These are phyloP conservation scores for Sporothrix mexicana DNA, from an alignment of 2,329 filamentous ascomycete genomes.

Conservation along the genomic window DNA sequence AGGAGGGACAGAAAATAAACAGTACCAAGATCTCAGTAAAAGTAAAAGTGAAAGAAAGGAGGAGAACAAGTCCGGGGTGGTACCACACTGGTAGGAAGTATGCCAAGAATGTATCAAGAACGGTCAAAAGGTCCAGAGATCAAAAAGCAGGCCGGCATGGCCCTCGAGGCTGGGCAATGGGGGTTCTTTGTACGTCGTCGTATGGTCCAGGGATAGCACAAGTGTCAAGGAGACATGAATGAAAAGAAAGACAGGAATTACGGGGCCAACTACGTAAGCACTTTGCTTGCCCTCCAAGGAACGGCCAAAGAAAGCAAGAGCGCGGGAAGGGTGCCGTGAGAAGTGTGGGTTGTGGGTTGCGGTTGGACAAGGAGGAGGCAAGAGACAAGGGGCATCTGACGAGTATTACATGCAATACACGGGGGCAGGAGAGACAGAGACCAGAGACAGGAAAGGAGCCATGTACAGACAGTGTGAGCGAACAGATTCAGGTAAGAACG, in stretches of 20 bases:
- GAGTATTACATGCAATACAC: too few relatives aligned
- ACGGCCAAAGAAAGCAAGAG: slow-evolving; percentile 6
- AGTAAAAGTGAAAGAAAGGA: not conserved
- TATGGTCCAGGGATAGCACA: slow-evolving; percentile 7
- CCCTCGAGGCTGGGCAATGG: slow-evolving; percentile 26
- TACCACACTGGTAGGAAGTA: not conserved
- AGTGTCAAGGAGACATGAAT: not conserved
- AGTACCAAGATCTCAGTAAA: too few relatives aligned
- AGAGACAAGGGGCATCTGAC: too few relatives aligned
- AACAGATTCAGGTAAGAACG: not conserved
- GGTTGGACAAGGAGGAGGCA: not conserved
- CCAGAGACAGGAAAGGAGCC: too few relatives aligned
- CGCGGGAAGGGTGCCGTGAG: not conserved
- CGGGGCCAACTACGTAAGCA: slow-evolving; percentile 31
- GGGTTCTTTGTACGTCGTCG: slow-evolving; percentile 16
- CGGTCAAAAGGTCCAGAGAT: not conserved
- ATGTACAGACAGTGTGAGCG: not conserved
- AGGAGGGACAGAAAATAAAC: not conserved
- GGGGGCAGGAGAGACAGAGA: too few relatives aligned
- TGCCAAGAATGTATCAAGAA: not conserved
- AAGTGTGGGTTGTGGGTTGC: not conserved
- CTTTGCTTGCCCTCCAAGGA: not conserved
- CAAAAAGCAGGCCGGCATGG: not conserved
- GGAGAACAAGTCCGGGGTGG: slow-evolving; percentile 1
- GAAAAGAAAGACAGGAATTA: slow-evolving; percentile 9